These are phyloP conservation scores for Euphorbia schlechtendalii DNA, from an alignment of 441 rosid species.

Conservation along the genomic window DNA sequence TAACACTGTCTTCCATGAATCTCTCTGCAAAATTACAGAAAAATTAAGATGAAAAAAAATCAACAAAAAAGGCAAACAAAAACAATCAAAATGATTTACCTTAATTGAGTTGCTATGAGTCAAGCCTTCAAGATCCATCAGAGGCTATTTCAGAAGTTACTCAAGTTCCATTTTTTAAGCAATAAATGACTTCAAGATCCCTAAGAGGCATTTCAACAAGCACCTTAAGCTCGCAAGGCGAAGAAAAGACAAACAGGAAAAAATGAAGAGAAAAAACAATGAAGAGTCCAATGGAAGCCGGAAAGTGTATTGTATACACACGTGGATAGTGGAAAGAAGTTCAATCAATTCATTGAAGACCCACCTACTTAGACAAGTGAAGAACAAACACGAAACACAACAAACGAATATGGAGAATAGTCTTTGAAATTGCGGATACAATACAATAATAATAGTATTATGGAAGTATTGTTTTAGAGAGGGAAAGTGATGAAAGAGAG, in stretches of 20 bases:
- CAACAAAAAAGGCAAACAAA: too few relatives aligned
- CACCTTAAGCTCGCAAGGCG: background rate
- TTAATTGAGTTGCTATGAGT: background rate
- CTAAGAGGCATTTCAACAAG: background rate
- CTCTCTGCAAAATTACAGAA: constrained; percentile 8
- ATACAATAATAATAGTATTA: constrained; percentile 6
- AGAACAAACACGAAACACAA: constrained; percentile 32
- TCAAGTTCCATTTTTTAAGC: background rate
- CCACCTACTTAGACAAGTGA: constrained; percentile 27
- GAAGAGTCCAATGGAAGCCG: background rate
- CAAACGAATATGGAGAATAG: constrained; percentile 24
- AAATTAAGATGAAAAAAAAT: background rate
- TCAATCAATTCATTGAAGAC: constrained; percentile 14
- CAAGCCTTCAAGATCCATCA: background rate
- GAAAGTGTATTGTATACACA: background rate
- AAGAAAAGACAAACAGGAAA: constrained; percentile 18
- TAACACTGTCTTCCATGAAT: constrained; percentile 6
- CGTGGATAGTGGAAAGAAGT: constrained; percentile 13
- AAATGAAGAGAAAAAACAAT: background rate
- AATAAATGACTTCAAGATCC: background rate
- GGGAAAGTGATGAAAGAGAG: background rate
- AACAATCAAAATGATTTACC: background rate
- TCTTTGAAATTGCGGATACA: constrained; percentile 23
- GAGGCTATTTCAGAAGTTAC: background rate
- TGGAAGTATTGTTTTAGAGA: background rate